Conservation (phyloP, 2,329 filamentous ascomycete genomes). For the Aspergillus neotritici region DNA sequence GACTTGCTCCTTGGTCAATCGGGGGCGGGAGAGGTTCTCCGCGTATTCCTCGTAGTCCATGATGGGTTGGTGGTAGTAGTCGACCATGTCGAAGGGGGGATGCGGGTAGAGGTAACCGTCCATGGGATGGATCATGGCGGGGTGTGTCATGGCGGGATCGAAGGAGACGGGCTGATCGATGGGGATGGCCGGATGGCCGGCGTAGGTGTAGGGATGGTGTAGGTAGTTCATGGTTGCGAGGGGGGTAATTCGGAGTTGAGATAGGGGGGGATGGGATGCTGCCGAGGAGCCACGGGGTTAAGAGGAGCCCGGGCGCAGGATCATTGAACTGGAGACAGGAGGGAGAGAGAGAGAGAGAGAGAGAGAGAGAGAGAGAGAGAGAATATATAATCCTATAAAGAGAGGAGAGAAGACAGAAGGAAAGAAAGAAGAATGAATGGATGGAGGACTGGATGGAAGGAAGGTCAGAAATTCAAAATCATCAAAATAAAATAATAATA, state of each 20-base stretch:
- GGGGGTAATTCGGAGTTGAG: too few relatives aligned
- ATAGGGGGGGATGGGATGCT: too few relatives aligned
- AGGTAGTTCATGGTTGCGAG: slow-evolving; percentile 34
- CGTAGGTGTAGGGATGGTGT: slow-evolving; percentile 34
- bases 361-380: slow-evolving; percentile 2
- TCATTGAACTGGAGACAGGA: background rate
- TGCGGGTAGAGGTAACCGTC: slow-evolving; percentile 36
- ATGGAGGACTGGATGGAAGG: slow-evolving; percentile 1
- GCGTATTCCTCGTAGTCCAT: slow-evolving; percentile 44
- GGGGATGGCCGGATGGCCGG: slow-evolving; percentile 29
- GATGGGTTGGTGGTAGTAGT: slow-evolving; percentile 38
- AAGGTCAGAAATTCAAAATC: slow-evolving; percentile 18
- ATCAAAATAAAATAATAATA: slow-evolving; percentile 15
- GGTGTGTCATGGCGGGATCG: slow-evolving; percentile 33
- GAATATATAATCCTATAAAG: slow-evolving; percentile 4
- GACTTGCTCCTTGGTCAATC: slow-evolving; percentile 49
- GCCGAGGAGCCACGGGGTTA: too few relatives aligned
- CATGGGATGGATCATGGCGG: slow-evolving; percentile 35
- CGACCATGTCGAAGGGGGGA: slow-evolving; percentile 38
- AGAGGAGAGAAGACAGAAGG: slow-evolving; percentile 6
- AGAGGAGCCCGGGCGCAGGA: too few relatives aligned
- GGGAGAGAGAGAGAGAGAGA: slow-evolving; percentile 5
- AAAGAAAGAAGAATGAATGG: slow-evolving; percentile 3
- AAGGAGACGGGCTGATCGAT: slow-evolving; percentile 35
- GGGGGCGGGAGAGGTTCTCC: slow-evolving; percentile 45